phyloP scores from a whole-genome alignment of 768 basidiomycete genomes.

The Boletus patriciae region DNA sequence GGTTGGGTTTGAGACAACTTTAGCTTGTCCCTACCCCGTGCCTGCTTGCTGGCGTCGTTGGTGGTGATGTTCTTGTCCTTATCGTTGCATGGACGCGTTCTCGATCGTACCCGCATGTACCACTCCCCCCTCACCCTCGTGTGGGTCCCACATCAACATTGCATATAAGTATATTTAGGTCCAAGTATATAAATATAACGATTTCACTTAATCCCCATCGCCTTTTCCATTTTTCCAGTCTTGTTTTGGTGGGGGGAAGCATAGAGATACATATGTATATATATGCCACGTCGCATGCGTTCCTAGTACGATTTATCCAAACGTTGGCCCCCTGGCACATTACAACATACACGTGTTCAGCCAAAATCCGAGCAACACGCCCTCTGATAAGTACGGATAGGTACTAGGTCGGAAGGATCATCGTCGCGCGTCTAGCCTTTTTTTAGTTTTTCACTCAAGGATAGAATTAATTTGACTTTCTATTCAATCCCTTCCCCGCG shows the following conservation, averaged over 20 bases:
- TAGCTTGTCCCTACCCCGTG: background rate
- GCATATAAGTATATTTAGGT: conserved; percentile 13
- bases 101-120: conserved; percentile 10
- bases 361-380: background rate
- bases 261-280: background rate
- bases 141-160: background rate
- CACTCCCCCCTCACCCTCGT: background rate
- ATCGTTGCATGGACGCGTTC: conserved; percentile 1
- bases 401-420: conserved; percentile 21
- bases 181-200: conserved; percentile 14
- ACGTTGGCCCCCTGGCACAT: background rate
- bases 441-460: background rate
- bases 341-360: conserved; percentile 7
- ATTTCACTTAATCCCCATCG: conserved; percentile 1
- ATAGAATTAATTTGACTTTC: background rate
- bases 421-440: background rate
- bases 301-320: background rate
- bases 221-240: too few relatives aligned
- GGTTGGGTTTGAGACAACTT: background rate
- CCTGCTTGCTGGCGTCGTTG: conserved; percentile 3
- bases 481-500: background rate
- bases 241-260: background rate
- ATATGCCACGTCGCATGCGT: background rate
- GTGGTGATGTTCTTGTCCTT: conserved; percentile 1
- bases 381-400: background rate